phyloP scores from a whole-genome alignment of 768 basidiomycete species.

The Tricholoma sp. region DNA sequence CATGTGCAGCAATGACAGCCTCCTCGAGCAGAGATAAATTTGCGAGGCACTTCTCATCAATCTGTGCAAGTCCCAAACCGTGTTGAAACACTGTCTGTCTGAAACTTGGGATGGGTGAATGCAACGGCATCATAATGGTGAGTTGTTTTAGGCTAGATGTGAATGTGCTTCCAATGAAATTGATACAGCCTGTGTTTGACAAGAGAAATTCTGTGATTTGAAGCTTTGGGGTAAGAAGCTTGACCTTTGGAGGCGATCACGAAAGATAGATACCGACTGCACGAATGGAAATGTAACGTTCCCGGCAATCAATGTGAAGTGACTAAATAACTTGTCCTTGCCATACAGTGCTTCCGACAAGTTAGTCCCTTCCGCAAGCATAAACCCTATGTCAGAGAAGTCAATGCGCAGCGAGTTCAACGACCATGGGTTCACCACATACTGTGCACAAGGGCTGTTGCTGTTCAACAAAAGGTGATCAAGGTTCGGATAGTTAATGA shows the following conservation, averaged over 20 bases:
- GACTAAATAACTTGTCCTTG: not conserved
- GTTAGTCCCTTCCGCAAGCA: not conserved
- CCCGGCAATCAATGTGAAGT: not conserved
- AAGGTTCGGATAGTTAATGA: not conserved
- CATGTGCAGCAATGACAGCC: not conserved
- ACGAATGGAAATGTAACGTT: not conserved
- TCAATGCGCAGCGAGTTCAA: not conserved
- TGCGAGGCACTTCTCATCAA: not conserved
- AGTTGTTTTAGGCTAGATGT: not conserved
- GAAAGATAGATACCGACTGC: not conserved
- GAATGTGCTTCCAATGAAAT: not conserved
- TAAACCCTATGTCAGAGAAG: not conserved
- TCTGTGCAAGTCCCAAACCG: not conserved
- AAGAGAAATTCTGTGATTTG: not conserved
- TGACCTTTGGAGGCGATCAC: not conserved
- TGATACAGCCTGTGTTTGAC: not conserved
- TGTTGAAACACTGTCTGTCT: not conserved
- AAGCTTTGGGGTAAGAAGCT: not conserved
- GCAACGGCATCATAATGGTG: not conserved
- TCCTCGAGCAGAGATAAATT: not conserved
- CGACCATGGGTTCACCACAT: not conserved
- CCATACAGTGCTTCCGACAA: not conserved
- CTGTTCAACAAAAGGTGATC: not conserved
- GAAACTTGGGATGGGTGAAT: not conserved
- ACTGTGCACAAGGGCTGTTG: not conserved